Conservation (phyloP, 2,329 filamentous ascomycete genomes). For the Diplodia corticola region DNA sequence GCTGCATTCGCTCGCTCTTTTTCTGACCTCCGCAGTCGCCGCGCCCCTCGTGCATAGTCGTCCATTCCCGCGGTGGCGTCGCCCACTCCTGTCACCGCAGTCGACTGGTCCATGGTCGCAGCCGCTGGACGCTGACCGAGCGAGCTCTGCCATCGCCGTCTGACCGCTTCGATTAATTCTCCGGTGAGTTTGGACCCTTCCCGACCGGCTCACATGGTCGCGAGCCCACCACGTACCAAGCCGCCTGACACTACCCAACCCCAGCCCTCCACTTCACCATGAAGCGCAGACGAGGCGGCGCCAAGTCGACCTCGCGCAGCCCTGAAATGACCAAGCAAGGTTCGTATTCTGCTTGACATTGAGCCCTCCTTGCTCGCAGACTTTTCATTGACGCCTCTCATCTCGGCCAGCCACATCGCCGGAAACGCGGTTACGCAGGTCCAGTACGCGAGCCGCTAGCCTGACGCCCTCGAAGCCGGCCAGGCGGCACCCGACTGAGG, state of each 20-base stretch:
- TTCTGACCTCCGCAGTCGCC: slow-evolving; percentile 6
- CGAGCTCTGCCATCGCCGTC: not conserved
- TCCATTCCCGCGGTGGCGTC: not conserved
- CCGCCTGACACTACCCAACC: not conserved
- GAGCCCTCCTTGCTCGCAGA: not conserved
- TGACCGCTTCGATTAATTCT: not conserved
- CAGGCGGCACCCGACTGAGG: slow-evolving; percentile 47
- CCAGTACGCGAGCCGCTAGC: slow-evolving; percentile 38
- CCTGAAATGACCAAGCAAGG: slow-evolving; percentile 21
- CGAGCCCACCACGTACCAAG: slow-evolving; percentile 6
- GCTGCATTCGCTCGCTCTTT: not conserved
- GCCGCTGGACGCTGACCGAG: not conserved
- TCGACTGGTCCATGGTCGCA: not conserved
- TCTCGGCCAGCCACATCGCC: slow-evolving; percentile 34
- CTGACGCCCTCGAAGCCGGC: slow-evolving; percentile 37
- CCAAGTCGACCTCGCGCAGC: slow-evolving; percentile 17
- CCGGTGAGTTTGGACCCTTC: not conserved
- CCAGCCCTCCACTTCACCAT: slow-evolving; percentile 10
- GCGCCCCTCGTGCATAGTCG: slow-evolving; percentile 1
- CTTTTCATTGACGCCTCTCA: slow-evolving; percentile 16
- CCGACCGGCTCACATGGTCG: slow-evolving; percentile 20
- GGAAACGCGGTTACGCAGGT: slow-evolving; percentile 34
- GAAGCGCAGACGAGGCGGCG: slow-evolving; percentile 21
- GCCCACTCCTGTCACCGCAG: slow-evolving; percentile 11
- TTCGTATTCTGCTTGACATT: not conserved